These are phyloP conservation scores for Sporodiniella umbellata DNA, from an alignment of 371 early-diverging fungal species.

Conservation along the genomic window DNA sequence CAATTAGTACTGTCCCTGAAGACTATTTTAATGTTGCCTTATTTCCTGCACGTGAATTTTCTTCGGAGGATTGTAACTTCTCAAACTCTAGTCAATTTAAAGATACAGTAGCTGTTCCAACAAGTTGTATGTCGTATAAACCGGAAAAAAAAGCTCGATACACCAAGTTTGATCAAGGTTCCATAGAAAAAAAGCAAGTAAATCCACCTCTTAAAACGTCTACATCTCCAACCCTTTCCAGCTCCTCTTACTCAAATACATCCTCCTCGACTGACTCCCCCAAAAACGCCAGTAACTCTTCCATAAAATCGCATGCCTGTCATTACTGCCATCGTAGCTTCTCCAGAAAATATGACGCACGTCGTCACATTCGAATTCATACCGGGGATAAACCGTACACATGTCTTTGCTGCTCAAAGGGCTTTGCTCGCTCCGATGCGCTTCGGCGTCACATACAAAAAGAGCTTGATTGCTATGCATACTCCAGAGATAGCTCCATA, in stretches of 20 bases:
- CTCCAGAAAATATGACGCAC: constrained; percentile 22
- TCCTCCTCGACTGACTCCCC: background rate
- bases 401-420: constrained; percentile 46
- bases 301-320: background rate
- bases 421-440: constrained; percentile 57
- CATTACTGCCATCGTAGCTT: constrained; percentile 15
- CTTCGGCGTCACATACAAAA: constrained; percentile 52
- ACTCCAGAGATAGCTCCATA: background rate
- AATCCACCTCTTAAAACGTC: background rate
- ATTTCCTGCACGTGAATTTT: background rate
- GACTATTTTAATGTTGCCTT: background rate
- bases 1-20: background rate
- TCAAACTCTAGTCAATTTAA: background rate
- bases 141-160: too few relatives aligned
- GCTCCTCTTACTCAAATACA: background rate
- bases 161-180: too few relatives aligned
- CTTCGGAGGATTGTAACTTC: background rate
- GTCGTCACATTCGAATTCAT: constrained; percentile 34
- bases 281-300: too few relatives aligned
- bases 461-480: constrained; percentile 15
- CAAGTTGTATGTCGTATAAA: background rate
- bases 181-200: background rate
- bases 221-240: background rate
- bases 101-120: background rate
- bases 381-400: constrained; percentile 52